Conservation (phyloP, 257 asterid genomes). For the Solanum arcanum region DNA sequence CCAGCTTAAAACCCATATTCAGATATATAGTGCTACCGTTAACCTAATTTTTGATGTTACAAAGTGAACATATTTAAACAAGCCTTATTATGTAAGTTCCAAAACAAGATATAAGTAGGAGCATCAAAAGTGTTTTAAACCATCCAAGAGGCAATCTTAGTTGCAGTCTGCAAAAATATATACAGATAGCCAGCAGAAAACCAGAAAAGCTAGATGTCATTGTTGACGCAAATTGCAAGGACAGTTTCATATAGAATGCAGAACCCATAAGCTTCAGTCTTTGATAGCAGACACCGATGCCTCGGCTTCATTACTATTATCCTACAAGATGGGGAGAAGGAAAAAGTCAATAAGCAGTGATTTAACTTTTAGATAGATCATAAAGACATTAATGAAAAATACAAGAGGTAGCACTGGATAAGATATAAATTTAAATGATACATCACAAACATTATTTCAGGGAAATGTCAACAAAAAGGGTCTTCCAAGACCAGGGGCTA, state of each 20-base stretch:
- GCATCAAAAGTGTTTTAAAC: background rate
- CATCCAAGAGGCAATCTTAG: background rate
- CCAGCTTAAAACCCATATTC: background rate
- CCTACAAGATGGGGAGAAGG: background rate
- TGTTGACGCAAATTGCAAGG: background rate
- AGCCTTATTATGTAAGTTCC: background rate
- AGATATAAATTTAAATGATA: background rate
- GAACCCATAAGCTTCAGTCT: background rate
- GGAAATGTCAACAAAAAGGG: background rate
- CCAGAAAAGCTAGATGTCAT: background rate
- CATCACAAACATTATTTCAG: background rate
- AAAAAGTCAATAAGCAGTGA: background rate
- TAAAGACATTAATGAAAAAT: background rate
- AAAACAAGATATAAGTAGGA: background rate
- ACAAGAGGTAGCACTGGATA: background rate
- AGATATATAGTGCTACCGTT: background rate
- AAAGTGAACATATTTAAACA: background rate
- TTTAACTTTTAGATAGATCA: background rate
- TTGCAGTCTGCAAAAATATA: background rate
- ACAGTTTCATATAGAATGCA: background rate
- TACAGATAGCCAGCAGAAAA: background rate
- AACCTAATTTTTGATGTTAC: background rate
- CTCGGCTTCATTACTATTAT: background rate
- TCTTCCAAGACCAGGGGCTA: background rate
- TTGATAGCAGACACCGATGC: background rate